Evolutionary conservation across 768 basidiomycete genomes (phyloP).

Genomic region (Mycena capillaripes): DNA sequence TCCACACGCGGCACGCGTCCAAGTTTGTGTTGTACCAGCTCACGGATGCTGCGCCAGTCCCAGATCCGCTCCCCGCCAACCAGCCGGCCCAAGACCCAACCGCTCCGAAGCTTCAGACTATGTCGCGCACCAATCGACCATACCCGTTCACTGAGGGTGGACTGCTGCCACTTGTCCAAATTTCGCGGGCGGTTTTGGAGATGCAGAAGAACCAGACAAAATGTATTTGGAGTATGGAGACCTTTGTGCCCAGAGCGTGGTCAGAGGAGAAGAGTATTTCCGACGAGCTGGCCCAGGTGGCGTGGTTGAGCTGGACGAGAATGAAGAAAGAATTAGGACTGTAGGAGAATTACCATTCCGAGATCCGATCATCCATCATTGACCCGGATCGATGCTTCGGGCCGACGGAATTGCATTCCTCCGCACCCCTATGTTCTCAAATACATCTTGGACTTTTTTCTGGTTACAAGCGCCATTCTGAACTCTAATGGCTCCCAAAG

Average conservation of each 20-base stretch:
- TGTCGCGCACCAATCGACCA: conserved; percentile 22
- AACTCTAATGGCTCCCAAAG: background rate
- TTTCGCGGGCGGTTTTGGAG: conserved; percentile 11
- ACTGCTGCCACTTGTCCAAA: conserved; percentile 7
- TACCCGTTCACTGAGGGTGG: conserved; percentile 17
- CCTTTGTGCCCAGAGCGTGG: conserved; percentile 14
- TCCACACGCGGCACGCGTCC: conserved; percentile 19
- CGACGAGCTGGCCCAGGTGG: conserved; percentile 1
- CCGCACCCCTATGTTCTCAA: background rate
- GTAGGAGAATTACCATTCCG: background rate
- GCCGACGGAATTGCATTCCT: background rate
- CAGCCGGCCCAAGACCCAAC: conserved; percentile 9
- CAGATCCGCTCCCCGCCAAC: background rate
- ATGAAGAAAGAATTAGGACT: background rate
- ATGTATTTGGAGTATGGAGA: conserved; percentile 16
- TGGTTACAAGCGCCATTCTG: background rate
- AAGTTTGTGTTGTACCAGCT: conserved; percentile 26
- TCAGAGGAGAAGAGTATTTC: background rate
- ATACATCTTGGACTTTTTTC: background rate
- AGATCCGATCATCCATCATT: background rate
- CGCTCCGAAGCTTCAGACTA: conserved; percentile 15
- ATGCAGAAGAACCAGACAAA: background rate
- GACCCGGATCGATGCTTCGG: background rate
- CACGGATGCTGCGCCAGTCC: conserved; percentile 12
- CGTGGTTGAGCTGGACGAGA: conserved; percentile 12